phyloP scores from a whole-genome alignment of 108 stramenopile genomes.

The Nitzschia putrida region DNA sequence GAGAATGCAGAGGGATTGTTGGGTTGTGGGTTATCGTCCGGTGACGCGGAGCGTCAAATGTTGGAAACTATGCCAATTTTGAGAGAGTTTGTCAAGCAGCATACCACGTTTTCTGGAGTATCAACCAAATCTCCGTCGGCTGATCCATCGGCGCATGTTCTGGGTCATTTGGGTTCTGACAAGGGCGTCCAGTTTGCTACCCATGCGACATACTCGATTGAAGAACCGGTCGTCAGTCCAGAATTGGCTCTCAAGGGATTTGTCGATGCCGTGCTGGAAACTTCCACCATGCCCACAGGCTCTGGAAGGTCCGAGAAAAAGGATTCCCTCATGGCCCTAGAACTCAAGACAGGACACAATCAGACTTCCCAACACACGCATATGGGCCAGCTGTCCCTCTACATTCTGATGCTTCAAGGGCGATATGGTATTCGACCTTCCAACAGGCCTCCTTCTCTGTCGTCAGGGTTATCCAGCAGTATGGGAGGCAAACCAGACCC shows the following conservation, averaged over 20 bases:
- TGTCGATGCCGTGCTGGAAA: slow-evolving; percentile 76
- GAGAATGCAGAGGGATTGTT: slow-evolving; percentile 62
- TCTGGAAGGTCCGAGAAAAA: slow-evolving; percentile 6
- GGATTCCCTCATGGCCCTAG: slow-evolving; percentile 60
- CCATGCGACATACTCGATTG: slow-evolving; percentile 49
- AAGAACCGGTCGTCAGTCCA: slow-evolving; percentile 70
- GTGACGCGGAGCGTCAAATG: slow-evolving; percentile 57
- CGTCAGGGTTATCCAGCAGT: neutral
- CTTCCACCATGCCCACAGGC: slow-evolving; percentile 33
- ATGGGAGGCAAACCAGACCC: slow-evolving; percentile 4
- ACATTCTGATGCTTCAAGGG: slow-evolving; percentile 77
- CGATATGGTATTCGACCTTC: slow-evolving; percentile 46
- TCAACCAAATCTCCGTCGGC: neutral
- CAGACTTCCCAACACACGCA: slow-evolving; percentile 69
- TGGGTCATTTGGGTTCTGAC: slow-evolving; percentile 32
- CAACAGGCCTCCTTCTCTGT: too few relatives aligned
- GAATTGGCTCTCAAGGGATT: slow-evolving; percentile 84
- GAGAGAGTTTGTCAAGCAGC: slow-evolving; percentile 55
- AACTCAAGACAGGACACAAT: slow-evolving; percentile 86
- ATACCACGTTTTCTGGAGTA: slow-evolving; percentile 37
- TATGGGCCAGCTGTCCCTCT: slow-evolving; percentile 82
- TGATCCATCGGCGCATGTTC: slow-evolving; percentile 12
- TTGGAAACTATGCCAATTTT: slow-evolving; percentile 68
- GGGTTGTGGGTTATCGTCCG: slow-evolving; percentile 63
- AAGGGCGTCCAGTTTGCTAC: slow-evolving; percentile 41